These are phyloP conservation scores for Epichloe brachyelytri DNA, from an alignment of 2,329 filamentous ascomycete genomes.

Conservation along the genomic window DNA sequence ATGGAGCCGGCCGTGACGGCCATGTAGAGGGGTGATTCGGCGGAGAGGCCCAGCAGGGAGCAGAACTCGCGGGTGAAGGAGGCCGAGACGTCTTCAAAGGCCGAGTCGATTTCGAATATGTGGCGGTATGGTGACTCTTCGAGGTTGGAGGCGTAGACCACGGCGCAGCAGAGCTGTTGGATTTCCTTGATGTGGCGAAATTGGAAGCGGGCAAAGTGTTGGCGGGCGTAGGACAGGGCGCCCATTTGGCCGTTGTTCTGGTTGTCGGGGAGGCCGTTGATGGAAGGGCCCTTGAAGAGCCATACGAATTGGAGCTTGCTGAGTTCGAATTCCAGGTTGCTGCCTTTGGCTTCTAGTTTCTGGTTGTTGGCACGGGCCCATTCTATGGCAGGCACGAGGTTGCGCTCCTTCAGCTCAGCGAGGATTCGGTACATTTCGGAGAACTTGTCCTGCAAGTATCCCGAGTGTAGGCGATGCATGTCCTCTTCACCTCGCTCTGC, in stretches of 20 bases:
- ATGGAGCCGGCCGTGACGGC: constrained; percentile 87
- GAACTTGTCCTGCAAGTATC: constrained; percentile 66
- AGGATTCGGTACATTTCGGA: constrained; percentile 84
- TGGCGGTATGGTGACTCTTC: constrained; percentile 62
- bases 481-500: constrained; percentile 10
- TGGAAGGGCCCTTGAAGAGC: constrained; percentile 55
- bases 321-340: constrained; percentile 90
- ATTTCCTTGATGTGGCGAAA: constrained; percentile 66
- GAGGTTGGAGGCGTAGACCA: constrained; percentile 69
- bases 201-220: constrained; percentile 63
- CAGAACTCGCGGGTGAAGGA: constrained; percentile 94
- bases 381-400: constrained; percentile 70
- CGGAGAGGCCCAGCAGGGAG: constrained; percentile 75
- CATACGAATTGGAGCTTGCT: constrained; percentile 82
- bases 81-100: constrained; percentile 73
- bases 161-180: constrained; percentile 65
- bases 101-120: constrained; percentile 61
- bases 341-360: constrained; percentile 67
- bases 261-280: constrained; percentile 43
- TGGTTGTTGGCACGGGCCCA: constrained; percentile 67
- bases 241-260: constrained; percentile 41
- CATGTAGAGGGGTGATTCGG: constrained; percentile 85
- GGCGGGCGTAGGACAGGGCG: constrained; percentile 64
- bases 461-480: constrained; percentile 16
- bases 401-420: constrained; percentile 57